phyloP scores from a whole-genome alignment of 306 rosid species.

The Alnus rubra region DNA sequence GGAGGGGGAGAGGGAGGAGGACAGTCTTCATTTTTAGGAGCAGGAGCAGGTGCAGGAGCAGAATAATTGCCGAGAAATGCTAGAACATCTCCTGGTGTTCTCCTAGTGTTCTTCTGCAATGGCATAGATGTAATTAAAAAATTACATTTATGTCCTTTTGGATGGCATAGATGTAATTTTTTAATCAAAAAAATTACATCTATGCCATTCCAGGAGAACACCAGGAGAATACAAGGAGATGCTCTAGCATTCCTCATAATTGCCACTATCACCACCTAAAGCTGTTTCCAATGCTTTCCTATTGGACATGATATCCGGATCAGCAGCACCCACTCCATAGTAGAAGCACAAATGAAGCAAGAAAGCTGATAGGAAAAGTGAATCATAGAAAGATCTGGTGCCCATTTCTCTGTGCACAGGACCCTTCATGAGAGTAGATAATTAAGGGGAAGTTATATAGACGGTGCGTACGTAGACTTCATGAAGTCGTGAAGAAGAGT shows the following conservation, averaged over 20 bases:
- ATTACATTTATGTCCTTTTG: no score
- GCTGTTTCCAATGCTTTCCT: conserved; percentile 44
- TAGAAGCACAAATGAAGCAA: conserved; percentile 6
- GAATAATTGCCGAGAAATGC: background rate
- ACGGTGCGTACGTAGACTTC: background rate
- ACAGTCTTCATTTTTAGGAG: conserved; percentile 18
- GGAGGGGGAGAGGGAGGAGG: conserved; percentile 35
- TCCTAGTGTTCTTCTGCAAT: no score
- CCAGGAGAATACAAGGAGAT: no score
- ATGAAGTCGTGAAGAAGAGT: conserved; percentile 17
- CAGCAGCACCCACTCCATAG: background rate
- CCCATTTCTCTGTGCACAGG: conserved; percentile 15
- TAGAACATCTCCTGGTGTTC: no score
- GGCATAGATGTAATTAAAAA: no score
- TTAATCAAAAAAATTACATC: no score
- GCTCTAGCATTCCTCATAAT: no score
- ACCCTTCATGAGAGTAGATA: background rate
- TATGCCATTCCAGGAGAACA: no score
- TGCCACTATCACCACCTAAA: conserved; percentile 31
- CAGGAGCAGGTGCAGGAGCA: conserved; percentile 29
- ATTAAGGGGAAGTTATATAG: background rate
- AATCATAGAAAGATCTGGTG: conserved; percentile 15
- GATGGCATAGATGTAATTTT: no score
- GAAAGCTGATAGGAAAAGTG: conserved; percentile 24
- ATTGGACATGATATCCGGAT: conserved; percentile 17